phyloP scores from a whole-genome alignment of 2,329 filamentous ascomycete genomes.

The Alternaria brassicae region DNA sequence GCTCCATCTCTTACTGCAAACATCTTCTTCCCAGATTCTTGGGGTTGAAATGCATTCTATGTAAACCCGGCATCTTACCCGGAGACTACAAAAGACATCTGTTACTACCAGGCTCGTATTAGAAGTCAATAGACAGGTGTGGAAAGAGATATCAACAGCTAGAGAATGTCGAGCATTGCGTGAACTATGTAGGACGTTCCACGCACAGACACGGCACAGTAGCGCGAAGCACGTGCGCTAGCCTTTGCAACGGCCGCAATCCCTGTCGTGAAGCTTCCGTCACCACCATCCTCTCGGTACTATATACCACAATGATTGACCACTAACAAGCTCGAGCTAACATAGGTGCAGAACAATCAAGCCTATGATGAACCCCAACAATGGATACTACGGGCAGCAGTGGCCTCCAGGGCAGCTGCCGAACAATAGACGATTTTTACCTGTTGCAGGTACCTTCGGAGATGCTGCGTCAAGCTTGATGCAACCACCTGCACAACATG shows the following conservation, averaged over 20 bases:
- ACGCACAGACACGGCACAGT: too few species aligned
- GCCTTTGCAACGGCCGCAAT: constrained; percentile 10
- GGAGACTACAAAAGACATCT: not conserved
- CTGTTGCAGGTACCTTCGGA: constrained; percentile 30
- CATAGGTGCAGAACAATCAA: constrained; percentile 5
- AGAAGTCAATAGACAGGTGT: not conserved
- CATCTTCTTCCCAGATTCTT: constrained; percentile 1
- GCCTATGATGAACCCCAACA: constrained; percentile 31
- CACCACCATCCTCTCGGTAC: constrained; percentile 15
- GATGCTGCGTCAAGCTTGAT: constrained; percentile 20
- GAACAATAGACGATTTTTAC: constrained; percentile 29
- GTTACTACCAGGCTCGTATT: not conserved
- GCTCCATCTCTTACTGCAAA: constrained; percentile 43
- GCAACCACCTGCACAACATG: constrained; percentile 15
- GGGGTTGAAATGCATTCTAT: not conserved
- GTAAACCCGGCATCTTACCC: not conserved
- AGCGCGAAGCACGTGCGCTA: constrained; percentile 12
- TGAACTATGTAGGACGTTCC: too few species aligned
- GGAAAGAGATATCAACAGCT: not conserved
- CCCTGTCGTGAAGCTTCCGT: constrained; percentile 18
- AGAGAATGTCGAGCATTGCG: not conserved
- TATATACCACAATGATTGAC: constrained; percentile 25
- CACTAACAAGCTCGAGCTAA: constrained; percentile 25
- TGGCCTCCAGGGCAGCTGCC: constrained; percentile 30
- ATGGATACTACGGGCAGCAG: constrained; percentile 29